phyloP scores from a whole-genome alignment of 805 yeast genomes.

The Yamadazyma kitorensis region DNA sequence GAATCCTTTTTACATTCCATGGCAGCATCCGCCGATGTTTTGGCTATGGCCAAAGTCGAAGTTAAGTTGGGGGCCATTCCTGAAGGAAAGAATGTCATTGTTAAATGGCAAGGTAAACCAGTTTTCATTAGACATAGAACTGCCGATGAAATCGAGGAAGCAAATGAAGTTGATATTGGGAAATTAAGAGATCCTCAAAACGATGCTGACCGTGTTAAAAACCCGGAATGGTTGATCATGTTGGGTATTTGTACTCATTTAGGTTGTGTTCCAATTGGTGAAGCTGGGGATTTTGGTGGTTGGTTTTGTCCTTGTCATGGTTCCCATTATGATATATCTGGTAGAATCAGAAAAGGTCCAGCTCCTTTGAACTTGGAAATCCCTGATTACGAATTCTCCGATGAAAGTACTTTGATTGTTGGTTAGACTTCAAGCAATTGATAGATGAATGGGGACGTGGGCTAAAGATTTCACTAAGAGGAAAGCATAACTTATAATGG shows the following conservation, averaged over 20 bases:
- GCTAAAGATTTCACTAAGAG: too few species aligned
- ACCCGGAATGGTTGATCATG: conserved; percentile 99
- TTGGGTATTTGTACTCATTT: conserved; percentile 99
- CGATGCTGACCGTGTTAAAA: conserved; percentile 90
- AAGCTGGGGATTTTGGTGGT: conserved; percentile 99
- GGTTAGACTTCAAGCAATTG: conserved; percentile 79
- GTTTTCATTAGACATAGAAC: conserved; percentile 99
- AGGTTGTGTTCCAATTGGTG: conserved; percentile 99
- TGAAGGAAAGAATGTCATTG: conserved; percentile 95
- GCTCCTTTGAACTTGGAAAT: conserved; percentile 98
- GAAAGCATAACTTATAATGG: too few species aligned
- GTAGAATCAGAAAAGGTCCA: conserved; percentile 99
- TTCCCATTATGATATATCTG: conserved; percentile 99
- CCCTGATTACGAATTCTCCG: conserved; percentile 82
- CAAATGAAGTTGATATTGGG: conserved; percentile 74
- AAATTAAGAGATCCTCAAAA: conserved; percentile 90
- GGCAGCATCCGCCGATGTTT: conserved; percentile 98
- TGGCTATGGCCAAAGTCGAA: conserved; percentile 99
- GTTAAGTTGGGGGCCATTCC: conserved; percentile 92
- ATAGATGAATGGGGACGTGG: too few species aligned
- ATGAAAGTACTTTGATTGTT: conserved; percentile 75
- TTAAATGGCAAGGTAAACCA: conserved; percentile 99
- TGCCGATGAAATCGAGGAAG: conserved; percentile 87
- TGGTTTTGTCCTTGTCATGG: conserved; percentile 99
- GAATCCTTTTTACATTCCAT: conserved; percentile 87